These are phyloP conservation scores for Ceratocystis papillata DNA, from an alignment of 2,329 filamentous ascomycete genomes.

Conservation along the genomic window DNA sequence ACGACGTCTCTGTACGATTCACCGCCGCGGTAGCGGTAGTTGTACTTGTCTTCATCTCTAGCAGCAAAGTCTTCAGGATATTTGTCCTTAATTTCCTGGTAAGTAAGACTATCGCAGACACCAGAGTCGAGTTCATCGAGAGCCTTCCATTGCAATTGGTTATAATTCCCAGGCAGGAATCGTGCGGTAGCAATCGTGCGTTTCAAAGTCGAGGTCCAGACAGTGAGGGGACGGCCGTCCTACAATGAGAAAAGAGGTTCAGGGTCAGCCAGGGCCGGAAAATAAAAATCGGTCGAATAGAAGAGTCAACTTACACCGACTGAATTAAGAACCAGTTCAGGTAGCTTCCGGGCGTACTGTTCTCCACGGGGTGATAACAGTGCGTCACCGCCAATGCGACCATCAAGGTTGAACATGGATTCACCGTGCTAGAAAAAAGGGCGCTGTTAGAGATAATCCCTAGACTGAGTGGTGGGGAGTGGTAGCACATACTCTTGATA, in stretches of 20 bases:
- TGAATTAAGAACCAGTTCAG: conserved; percentile 72
- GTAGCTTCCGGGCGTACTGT: conserved; percentile 74
- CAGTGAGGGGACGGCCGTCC: conserved; percentile 51
- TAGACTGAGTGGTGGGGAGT: no score
- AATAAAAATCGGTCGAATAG: background rate
- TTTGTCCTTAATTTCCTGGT: conserved; percentile 80
- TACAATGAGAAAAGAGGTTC: conserved; percentile 28
- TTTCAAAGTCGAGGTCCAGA: conserved; percentile 54
- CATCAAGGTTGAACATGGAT: conserved; percentile 80
- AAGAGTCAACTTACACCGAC: conserved; percentile 55
- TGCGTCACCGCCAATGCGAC: conserved; percentile 87
- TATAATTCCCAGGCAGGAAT: conserved; percentile 68
- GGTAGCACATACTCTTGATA: conserved; percentile 61
- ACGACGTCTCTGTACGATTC: conserved; percentile 95
- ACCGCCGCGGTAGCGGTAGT: conserved; percentile 94
- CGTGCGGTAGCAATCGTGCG: conserved; percentile 87
- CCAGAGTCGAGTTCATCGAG: conserved; percentile 94
- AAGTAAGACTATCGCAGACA: conserved; percentile 92
- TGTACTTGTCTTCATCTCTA: conserved; percentile 97
- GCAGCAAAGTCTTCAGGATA: conserved; percentile 93
- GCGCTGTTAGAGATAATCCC: background rate
- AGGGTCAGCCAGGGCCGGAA: conserved; percentile 22
- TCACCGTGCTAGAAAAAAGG: conserved; percentile 67
- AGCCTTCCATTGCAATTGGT: conserved; percentile 97
- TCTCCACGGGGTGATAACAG: conserved; percentile 76